phyloP scores from a whole-genome alignment of 768 basidiomycete species.

The Suillus subluteus region DNA sequence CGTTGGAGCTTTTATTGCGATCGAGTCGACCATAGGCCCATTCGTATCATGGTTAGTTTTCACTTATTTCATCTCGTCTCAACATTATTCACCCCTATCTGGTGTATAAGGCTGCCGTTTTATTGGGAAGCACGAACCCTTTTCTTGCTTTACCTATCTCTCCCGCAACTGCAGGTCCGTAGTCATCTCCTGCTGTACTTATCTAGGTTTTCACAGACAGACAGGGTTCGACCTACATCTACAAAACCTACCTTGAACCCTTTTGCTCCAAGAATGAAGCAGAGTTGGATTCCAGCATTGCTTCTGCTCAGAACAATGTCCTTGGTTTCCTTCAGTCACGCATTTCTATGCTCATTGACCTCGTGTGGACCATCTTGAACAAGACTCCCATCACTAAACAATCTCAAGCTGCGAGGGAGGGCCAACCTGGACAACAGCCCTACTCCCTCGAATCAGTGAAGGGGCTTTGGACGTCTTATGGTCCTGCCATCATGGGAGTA shows the following conservation, averaged over 20 bases:
- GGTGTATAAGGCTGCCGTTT: slow-evolving; percentile 63
- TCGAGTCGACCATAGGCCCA: slow-evolving; percentile 67
- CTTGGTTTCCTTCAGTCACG: slow-evolving; percentile 60
- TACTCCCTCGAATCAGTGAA: slow-evolving; percentile 36
- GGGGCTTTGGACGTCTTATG: slow-evolving; percentile 46
- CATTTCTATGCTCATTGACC: slow-evolving; percentile 50
- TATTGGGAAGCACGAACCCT: slow-evolving; percentile 76
- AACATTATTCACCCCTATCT: slow-evolving; percentile 21
- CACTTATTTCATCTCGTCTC: not conserved
- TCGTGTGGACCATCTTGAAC: slow-evolving; percentile 47
- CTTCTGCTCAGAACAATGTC: slow-evolving; percentile 54
- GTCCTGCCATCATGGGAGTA: slow-evolving; percentile 41
- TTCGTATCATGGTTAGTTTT: slow-evolving; percentile 62
- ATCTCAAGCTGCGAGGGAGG: slow-evolving; percentile 27
- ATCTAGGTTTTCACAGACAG: slow-evolving; percentile 14
- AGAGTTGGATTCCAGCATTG: slow-evolving; percentile 61
- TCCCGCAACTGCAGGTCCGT: slow-evolving; percentile 70
- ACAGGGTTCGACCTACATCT: slow-evolving; percentile 72
- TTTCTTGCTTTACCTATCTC: slow-evolving; percentile 66
- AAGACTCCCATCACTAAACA: slow-evolving; percentile 38
- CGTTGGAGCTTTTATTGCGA: slow-evolving; percentile 59
- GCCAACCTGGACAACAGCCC: slow-evolving; percentile 21
- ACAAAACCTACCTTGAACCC: slow-evolving; percentile 61
- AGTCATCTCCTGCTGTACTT: not conserved
- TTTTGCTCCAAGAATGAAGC: slow-evolving; percentile 62